Evolutionary conservation across 2,329 filamentous ascomycete genomes (phyloP), one percentile per base, ranked within the genome.

Genomic region (Penicillium sp.): DNA sequence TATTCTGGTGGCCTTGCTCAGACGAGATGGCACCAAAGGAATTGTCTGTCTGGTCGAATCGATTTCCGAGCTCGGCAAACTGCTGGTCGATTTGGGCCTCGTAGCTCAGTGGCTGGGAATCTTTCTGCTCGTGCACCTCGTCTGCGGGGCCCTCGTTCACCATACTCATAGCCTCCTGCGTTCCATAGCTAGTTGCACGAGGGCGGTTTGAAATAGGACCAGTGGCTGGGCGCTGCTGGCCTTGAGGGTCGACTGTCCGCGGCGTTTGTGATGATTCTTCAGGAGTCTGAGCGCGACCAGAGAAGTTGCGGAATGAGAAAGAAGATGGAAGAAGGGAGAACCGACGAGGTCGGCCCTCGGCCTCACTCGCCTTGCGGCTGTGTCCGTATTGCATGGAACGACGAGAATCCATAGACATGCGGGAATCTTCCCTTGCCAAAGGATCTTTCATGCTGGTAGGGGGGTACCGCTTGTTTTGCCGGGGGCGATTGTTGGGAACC

Each of bases 361-460:
- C 85, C 54, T 87, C 86, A 63, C 85, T 89, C 55, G 80, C 78
- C 76, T 89, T 90, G 76, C 85, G 88, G 36, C 82, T 83, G 16
- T 88, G 78, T 1, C 83, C 84, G 42, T 88, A 75, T 1, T 86
- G 86, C 66, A 89, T 87, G 0, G 88, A 90, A 41, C 86, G 83
- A 22, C 88, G 82, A 16, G 87, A 91, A 59, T 92, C 89, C 64
- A 89, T 83, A 1, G 88, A 92, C 36, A 79, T 77, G 43, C 88
- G 79, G 11, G 79, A 72, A 35, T 84, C 82, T 30, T 78, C 79
- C 43, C 80, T 80, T 5, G 83, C 76, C 70, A 88, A 83, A 2
- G 84, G 78, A 56, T 87, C 87, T 55, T 87, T 83, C 90, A 96
- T 95, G 75, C 91, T 96, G 43, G 92, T 88, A 4, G 92, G 92